Conservation (phyloP, 2,329 filamentous ascomycete species). For the Ampelomyces quisqualis region DNA sequence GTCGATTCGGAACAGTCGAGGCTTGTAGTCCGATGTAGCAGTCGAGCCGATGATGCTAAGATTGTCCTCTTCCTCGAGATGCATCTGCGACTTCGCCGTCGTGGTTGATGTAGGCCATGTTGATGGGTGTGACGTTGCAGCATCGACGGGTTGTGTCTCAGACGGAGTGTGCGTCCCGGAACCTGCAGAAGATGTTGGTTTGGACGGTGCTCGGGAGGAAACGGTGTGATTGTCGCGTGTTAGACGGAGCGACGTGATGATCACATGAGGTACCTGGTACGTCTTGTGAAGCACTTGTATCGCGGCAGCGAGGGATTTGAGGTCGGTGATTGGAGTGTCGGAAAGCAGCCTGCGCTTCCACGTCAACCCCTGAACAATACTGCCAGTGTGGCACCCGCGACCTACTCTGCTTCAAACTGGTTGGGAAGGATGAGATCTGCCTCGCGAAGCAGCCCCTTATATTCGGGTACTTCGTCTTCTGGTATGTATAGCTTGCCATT, state of each 20-base stretch:
- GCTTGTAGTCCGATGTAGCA: slow-evolving; percentile 61
- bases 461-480: slow-evolving; percentile 86
- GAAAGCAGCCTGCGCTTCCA: slow-evolving; percentile 66
- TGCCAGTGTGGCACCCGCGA: not conserved
- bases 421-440: slow-evolving; percentile 94
- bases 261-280: slow-evolving; percentile 79
- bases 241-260: slow-evolving; percentile 87
- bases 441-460: slow-evolving; percentile 73
- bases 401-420: slow-evolving; percentile 94
- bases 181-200: slow-evolving; percentile 36
- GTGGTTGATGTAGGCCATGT: slow-evolving; percentile 9
- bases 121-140: slow-evolving; percentile 17
- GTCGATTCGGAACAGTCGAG: slow-evolving; percentile 84
- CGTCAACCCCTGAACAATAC: slow-evolving; percentile 2
- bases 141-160: slow-evolving; percentile 10
- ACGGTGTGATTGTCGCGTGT: slow-evolving; percentile 53
- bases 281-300: slow-evolving; percentile 74
- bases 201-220: slow-evolving; percentile 26
- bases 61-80: slow-evolving; percentile 32
- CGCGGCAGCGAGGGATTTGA: slow-evolving; percentile 69
- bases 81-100: slow-evolving; percentile 3
- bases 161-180: slow-evolving; percentile 27
- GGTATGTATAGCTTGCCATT: slow-evolving; percentile 89
- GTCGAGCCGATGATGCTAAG: slow-evolving; percentile 78
- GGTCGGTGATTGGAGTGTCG: slow-evolving; percentile 77